These are phyloP conservation scores for Gypsophila paniculata DNA, from an alignment of 179 eudicot genomes.

Conservation along the genomic window DNA sequence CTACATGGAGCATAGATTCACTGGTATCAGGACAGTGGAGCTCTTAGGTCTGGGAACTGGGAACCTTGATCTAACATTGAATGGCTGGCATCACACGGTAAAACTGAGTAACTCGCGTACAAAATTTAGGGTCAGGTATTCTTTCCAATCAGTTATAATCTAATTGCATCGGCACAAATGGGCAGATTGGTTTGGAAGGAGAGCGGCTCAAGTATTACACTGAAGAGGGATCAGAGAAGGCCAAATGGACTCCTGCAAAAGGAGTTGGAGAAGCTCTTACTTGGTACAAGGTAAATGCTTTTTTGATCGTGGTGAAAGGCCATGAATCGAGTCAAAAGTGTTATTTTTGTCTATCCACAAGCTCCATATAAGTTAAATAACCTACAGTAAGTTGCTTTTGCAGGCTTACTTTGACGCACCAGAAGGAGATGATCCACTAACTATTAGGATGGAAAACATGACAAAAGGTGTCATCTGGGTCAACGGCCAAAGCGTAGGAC, in stretches of 20 bases:
- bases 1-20: slow-evolving; percentile 73
- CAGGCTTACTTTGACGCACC: slow-evolving; percentile 80
- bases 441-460: slow-evolving; percentile 60
- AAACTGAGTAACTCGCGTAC: neutral
- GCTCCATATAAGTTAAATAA: neutral
- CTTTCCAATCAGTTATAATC: neutral
- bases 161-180: neutral
- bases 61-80: slow-evolving; percentile 62
- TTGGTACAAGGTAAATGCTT: slow-evolving; percentile 79
- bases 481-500: slow-evolving; percentile 72
- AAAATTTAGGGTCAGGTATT: neutral
- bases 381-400: neutral
- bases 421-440: slow-evolving; percentile 67
- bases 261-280: slow-evolving; percentile 40
- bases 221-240: slow-evolving; percentile 53
- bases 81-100: slow-evolving; percentile 73
- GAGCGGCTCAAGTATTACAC: slow-evolving; percentile 49
- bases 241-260: slow-evolving; percentile 46
- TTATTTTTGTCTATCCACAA: neutral
- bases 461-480: slow-evolving; percentile 77
- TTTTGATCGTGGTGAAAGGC: neutral
- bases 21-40: slow-evolving; percentile 55
- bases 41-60: slow-evolving; percentile 74
- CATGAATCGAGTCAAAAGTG: neutral
- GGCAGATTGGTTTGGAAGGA: slow-evolving; percentile 60